Conservation (phyloP, 305 asterid genomes). For the Solanum hybrid region DNA sequence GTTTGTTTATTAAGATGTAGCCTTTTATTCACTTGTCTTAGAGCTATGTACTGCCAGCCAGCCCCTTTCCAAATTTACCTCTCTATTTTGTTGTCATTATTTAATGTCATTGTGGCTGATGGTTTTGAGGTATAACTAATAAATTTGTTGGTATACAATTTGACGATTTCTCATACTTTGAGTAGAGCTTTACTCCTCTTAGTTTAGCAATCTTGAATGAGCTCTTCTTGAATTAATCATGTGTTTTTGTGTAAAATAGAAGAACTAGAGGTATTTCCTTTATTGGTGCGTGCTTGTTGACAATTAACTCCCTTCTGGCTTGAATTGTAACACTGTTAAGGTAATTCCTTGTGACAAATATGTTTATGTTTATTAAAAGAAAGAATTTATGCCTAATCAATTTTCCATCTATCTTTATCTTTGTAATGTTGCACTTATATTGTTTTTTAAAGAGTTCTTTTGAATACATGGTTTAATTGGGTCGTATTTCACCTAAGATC, state of each 20-base stretch:
- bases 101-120: too few species aligned
- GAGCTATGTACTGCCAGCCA: neutral
- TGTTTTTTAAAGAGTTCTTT: too few species aligned
- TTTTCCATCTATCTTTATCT: too few species aligned
- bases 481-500: too few species aligned
- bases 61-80: neutral
- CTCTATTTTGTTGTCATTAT: too few species aligned
- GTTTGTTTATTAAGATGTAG: too few species aligned
- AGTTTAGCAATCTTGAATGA: neutral
- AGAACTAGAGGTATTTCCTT: neutral
- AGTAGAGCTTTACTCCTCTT: neutral
- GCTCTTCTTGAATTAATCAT: neutral
- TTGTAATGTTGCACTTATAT: too few species aligned
- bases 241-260: neutral
- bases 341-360: neutral
- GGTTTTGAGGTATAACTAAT: too few species aligned
- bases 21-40: too few species aligned
- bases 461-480: too few species aligned
- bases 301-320: neutral
- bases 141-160: neutral
- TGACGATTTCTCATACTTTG: too few species aligned
- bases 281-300: neutral
- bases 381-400: neutral
- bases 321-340: neutral
- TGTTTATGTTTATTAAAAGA: too few species aligned